Conservation (phyloP, 2,329 filamentous ascomycete genomes). For the Diaporthe velutina region DNA sequence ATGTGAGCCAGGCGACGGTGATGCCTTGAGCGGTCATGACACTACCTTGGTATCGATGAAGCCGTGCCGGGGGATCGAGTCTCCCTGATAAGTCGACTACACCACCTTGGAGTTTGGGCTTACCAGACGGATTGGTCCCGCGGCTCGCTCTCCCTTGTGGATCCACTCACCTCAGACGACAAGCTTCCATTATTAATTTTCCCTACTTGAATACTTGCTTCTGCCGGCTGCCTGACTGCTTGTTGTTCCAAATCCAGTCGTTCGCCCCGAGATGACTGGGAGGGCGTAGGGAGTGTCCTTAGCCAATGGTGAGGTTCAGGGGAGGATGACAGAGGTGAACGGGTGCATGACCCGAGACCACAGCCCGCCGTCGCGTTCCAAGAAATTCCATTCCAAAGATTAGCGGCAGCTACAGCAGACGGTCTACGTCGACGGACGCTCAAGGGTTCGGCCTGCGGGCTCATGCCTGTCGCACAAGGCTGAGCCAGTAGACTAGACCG, state of each 20-base stretch:
- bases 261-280: neutral
- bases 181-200: slow-evolving; percentile 1
- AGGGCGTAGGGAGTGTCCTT: neutral
- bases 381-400: neutral
- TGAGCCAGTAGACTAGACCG: slow-evolving; percentile 11
- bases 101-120: neutral
- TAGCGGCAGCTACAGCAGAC: too few species aligned
- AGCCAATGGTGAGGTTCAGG: neutral
- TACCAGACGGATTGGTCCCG: neutral
- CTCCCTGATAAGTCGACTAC: neutral
- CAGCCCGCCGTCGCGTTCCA: neutral
- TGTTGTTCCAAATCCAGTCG: neutral
- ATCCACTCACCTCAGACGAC: slow-evolving; percentile 1
- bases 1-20: neutral
- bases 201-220: slow-evolving; percentile 1
- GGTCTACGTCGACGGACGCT: neutral
- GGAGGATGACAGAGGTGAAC: too few species aligned
- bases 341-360: slow-evolving; percentile 1
- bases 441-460: neutral
- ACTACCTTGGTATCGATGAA: neutral
- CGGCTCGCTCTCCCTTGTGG: neutral
- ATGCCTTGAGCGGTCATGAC: neutral
- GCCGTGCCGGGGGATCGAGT: neutral
- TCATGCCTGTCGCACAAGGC: slow-evolving; percentile 27
- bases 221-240: neutral